Conservation (phyloP, 257 asterid genomes). For the Henckelia pumila region DNA sequence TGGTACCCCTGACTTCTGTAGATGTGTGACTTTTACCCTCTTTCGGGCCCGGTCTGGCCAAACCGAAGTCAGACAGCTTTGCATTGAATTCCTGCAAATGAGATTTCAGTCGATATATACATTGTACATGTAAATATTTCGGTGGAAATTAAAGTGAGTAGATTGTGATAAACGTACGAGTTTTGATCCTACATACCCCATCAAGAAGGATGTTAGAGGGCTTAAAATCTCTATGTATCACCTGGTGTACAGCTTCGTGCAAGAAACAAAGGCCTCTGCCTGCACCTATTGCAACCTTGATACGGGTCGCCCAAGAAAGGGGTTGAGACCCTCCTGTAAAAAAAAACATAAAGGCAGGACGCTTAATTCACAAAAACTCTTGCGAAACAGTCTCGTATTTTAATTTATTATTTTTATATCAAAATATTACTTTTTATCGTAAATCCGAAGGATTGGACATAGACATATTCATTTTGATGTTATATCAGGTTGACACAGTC, state of each 20-base stretch:
- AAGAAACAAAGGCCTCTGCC: constrained; percentile 88
- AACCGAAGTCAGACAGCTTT: constrained; percentile 83
- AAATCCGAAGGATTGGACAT: no score
- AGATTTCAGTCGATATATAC: neutral
- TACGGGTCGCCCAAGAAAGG: constrained; percentile 82
- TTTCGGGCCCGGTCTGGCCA: constrained; percentile 93
- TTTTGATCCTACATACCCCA: constrained; percentile 53
- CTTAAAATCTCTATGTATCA: constrained; percentile 84
- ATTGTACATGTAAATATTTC: neutral
- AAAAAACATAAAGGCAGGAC: constrained; percentile 21
- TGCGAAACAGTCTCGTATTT: no score
- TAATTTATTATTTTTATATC: no score
- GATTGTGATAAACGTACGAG: constrained; percentile 2
- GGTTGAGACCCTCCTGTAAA: constrained; percentile 93
- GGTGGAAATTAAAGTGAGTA: neutral
- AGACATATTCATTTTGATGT: no score
- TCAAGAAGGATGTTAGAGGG: constrained; percentile 89
- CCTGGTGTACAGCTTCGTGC: constrained; percentile 82
- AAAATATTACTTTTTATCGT: no score
- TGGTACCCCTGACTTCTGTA: constrained; percentile 89
- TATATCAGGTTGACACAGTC: no score
- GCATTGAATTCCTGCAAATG: constrained; percentile 76
- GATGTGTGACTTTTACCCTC: constrained; percentile 92
- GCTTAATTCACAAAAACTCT: no score
- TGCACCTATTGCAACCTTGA: constrained; percentile 89